phyloP scores from a whole-genome alignment of 2,329 filamentous ascomycete species.

The Calcarisporium arbuscula region DNA sequence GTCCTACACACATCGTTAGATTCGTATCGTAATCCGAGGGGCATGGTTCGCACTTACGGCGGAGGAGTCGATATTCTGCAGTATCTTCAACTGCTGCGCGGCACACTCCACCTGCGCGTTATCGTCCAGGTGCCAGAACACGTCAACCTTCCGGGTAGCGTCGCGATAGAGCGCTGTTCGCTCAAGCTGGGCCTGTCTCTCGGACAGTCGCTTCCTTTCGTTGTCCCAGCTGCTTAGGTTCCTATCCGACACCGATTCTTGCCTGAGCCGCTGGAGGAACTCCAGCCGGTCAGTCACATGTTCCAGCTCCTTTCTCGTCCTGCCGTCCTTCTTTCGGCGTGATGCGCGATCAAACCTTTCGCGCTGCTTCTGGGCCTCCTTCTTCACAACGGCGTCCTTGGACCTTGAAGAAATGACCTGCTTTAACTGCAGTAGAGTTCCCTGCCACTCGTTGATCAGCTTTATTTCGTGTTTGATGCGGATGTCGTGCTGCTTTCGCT shows the following conservation, averaged over 20 bases:
- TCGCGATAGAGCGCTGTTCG: conserved; percentile 3
- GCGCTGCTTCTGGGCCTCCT: not conserved
- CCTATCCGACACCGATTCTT: no score
- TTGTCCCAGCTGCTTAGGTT: no score
- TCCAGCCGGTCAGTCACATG: no score
- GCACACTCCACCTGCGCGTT: conserved; percentile 5
- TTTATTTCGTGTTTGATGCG: conserved; percentile 1
- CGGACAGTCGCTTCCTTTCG: no score
- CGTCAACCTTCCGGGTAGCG: conserved; percentile 4
- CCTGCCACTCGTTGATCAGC: no score
- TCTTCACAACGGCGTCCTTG: not conserved
- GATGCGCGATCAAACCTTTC: not conserved
- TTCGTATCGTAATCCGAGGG: not conserved
- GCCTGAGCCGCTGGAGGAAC: no score
- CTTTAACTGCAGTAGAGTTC: no score
- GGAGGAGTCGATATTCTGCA: conserved; percentile 4
- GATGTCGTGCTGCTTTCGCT: conserved; percentile 4
- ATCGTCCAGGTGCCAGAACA: conserved; percentile 7
- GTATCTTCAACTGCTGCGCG: conserved; percentile 1
- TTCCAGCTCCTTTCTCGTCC: no score
- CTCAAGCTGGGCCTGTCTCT: no score
- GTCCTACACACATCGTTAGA: conserved; percentile 3
- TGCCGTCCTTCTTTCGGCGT: not conserved
- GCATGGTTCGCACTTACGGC: conserved; percentile 1
- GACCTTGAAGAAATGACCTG: no score